Evolutionary conservation across 1,284 basidiomycete species (phyloP).

Genomic region (Apiotrichum mycotoxinovorans): DNA sequence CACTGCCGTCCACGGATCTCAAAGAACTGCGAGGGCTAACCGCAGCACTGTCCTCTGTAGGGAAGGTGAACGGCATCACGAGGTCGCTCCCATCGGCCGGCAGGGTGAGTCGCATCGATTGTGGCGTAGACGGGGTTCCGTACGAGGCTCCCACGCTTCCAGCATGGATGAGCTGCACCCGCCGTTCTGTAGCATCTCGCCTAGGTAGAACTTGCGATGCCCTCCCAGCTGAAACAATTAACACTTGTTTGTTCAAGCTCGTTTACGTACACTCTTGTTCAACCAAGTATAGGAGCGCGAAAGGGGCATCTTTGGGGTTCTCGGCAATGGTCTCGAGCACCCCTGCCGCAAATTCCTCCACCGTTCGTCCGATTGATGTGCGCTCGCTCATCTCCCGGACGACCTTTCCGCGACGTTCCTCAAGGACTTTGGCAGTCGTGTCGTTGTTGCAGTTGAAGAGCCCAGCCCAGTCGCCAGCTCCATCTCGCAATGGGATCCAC

Average conservation of each 20-base stretch:
- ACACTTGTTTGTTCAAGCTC: no score
- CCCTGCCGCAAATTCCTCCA: slow-evolving; percentile 36
- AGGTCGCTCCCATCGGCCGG: no score
- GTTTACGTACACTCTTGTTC: neutral
- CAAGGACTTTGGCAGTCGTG: slow-evolving; percentile 32
- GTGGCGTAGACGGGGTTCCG: no score
- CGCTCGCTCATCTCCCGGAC: slow-evolving; percentile 40
- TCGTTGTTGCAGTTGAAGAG: slow-evolving; percentile 41
- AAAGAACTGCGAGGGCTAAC: neutral
- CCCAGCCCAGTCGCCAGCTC: slow-evolving; percentile 30
- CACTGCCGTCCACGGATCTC: slow-evolving; percentile 2
- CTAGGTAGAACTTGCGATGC: no score
- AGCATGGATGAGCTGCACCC: no score
- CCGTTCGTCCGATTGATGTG: slow-evolving; percentile 35
- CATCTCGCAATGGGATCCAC: slow-evolving; percentile 21
- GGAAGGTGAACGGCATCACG: no score
- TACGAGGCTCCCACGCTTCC: no score
- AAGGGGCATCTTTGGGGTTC: slow-evolving; percentile 40
- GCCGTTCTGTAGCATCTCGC: no score
- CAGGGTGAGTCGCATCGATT: no score
- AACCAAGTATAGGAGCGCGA: slow-evolving; percentile 9
- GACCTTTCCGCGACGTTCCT: slow-evolving; percentile 26
- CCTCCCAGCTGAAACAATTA: neutral
- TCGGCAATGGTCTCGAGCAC: slow-evolving; percentile 35
- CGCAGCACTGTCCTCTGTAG: no score